Evolutionary conservation across 1,139 yeast genomes (phyloP).

Genomic region (Torulaspora globosa): DNA sequence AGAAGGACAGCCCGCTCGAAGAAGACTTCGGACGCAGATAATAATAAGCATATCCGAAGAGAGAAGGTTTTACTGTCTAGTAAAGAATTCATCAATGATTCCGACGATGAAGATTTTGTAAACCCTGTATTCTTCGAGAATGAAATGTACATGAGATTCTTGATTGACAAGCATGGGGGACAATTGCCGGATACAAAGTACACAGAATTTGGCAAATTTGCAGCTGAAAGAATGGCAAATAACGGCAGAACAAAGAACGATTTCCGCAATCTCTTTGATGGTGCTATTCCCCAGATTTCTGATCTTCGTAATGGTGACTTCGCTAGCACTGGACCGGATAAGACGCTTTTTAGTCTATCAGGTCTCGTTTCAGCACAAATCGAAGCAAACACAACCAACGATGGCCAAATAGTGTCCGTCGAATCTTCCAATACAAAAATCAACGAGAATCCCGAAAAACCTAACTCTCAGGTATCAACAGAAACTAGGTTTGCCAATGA

Average conservation of each 20-base stretch:
- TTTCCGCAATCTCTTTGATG: constrained; percentile 31
- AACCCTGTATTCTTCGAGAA: constrained; percentile 35
- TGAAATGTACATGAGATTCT: constrained; percentile 35
- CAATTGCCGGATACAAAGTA: constrained; percentile 27
- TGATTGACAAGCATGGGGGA: constrained; percentile 31
- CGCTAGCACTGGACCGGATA: constrained; percentile 13
- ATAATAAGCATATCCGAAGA: constrained; percentile 8
- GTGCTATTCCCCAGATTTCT: constrained; percentile 25
- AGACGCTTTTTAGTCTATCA: constrained; percentile 16
- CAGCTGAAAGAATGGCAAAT: constrained; percentile 30
- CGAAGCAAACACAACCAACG: background rate
- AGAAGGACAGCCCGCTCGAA: constrained; percentile 5
- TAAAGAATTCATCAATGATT: constrained; percentile 35
- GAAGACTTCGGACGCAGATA: constrained; percentile 17
- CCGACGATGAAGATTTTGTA: constrained; percentile 29
- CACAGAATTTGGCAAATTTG: constrained; percentile 27
- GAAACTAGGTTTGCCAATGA: background rate
- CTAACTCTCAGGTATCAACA: background rate
- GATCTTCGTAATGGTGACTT: constrained; percentile 13
- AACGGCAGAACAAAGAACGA: constrained; percentile 23
- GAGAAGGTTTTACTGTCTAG: constrained; percentile 22
- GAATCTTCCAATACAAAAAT: background rate
- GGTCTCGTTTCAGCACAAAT: constrained; percentile 12
- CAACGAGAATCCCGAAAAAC: background rate
- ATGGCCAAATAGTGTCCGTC: background rate